Evolutionary conservation across 441 rosid species (phyloP).

Genomic region (Aquilaria agallochum): DNA sequence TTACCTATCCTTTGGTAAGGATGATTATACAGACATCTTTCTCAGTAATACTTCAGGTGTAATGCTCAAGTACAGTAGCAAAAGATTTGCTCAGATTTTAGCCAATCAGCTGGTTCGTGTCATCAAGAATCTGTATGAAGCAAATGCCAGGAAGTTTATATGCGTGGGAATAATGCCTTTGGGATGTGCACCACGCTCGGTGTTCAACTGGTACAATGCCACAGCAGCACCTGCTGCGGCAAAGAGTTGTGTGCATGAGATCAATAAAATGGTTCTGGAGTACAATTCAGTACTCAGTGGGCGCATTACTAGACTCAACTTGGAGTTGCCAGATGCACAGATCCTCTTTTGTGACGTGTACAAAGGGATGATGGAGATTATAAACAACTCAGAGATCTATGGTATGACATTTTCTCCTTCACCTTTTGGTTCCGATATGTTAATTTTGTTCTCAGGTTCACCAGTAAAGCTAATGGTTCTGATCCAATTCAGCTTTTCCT

Average conservation of each 20-base stretch:
- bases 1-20: conserved; percentile 70
- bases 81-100: conserved; percentile 41
- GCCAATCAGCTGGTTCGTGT: conserved; percentile 47
- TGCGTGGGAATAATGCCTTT: conserved; percentile 50
- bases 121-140: conserved; percentile 37
- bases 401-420: conserved; percentile 23
- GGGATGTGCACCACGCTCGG: conserved; percentile 50
- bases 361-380: conserved; percentile 42
- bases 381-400: conserved; percentile 26
- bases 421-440: not conserved
- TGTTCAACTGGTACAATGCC: conserved; percentile 34
- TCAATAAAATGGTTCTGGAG: conserved; percentile 44
- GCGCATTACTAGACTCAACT: conserved; percentile 30
- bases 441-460: not conserved
- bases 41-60: conserved; percentile 38
- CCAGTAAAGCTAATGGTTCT: no score
- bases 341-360: conserved; percentile 50
- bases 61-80: conserved; percentile 38
- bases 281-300: conserved; percentile 44
- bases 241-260: conserved; percentile 34
- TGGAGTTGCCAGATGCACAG: conserved; percentile 33
- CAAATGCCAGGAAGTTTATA: conserved; percentile 43
- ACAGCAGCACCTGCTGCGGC: conserved; percentile 3
- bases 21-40: conserved; percentile 52
- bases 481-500: no score